Evolutionary conservation across 371 early-diverging fungal genomes (phyloP), one percentile per base, ranked within the genome.

Genomic region (Zychaea mexicana): DNA sequence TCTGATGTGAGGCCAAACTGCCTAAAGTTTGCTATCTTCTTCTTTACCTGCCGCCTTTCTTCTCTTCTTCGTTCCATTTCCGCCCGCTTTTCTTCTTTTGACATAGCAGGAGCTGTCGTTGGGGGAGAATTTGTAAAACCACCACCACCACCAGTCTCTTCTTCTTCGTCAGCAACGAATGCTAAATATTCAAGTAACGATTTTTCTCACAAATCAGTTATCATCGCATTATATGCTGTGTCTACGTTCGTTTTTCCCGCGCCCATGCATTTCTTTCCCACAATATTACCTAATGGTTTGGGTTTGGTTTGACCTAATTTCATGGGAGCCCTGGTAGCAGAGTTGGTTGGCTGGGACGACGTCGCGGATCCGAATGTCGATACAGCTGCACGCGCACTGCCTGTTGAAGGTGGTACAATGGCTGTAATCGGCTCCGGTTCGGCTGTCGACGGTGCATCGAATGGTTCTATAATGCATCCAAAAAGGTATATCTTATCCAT

Each of bases 11-110:
- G 30, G 9, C 31, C 15, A 2, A 26, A 26, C 28, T 24, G n/a
- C 10, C 21, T 19, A 49, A 19, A 31, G 12, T 24, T 21, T n/a
- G 10, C n/a, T 15, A 15, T 52, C 46, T n/a, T n/a, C n/a, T n/a
- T n/a, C n/a, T n/a, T 59, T 71, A 85, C 85, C 77, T 79, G 81
- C 60, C 85, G 74, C 58, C 88, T 70, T 58, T 86, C 83, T 67
- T 89, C 90, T 61, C 86, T 72, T 52, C 82, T 77, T 47, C 83
- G 72, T 12, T 86, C 89, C 42, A 84, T 63, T 52, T 86, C 88
- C 0, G 82, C 82, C 60, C 73, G 73, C 62, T 79, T 70, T 28
- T 85, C 83, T 26, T 82, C 83, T 66, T 85, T 85, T 27, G 76
- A 61, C 9, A 68, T 57, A 39, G 63, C 28, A 21, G 69, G 45